Percentiles rank a stretch among this genome's conserved stretches.
phyloP scores from a whole-genome alignment of 169 alveolate genomes.

The Cystoisospora suis region DNA sequence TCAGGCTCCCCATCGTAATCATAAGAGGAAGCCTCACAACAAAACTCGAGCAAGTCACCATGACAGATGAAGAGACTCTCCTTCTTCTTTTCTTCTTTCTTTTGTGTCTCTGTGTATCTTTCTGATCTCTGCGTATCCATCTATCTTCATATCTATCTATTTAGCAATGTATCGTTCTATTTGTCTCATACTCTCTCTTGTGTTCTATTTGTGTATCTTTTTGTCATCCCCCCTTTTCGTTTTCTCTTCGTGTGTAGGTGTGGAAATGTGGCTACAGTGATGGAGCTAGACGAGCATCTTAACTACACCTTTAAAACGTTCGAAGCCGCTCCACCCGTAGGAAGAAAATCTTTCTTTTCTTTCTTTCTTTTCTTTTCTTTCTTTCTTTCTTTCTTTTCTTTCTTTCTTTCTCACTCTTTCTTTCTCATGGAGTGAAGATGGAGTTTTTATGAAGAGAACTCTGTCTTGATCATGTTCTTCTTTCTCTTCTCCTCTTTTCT shows the following conservation, averaged over 20 bases:
- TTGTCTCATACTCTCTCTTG: neutral
- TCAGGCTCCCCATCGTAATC: too few relatives aligned
- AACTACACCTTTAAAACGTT: slow-evolving; percentile 81
- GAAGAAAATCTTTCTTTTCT: neutral
- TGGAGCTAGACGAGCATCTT: slow-evolving; percentile 90
- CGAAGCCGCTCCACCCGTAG: slow-evolving; percentile 83
- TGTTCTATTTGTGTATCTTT: neutral
- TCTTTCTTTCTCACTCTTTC: neutral
- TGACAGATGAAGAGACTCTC: too few relatives aligned
- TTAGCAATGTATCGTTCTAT: neutral
- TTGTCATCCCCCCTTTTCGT: neutral
- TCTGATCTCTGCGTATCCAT: too few relatives aligned
- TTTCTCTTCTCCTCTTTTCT: neutral
- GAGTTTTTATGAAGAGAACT: neutral
- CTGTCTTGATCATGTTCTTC: neutral
- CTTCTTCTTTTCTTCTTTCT: too few relatives aligned
- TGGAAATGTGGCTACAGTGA: slow-evolving; percentile 90
- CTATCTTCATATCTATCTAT: too few relatives aligned
- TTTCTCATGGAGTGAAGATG: neutral
- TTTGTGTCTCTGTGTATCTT: too few relatives aligned
- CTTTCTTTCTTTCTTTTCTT: neutral
- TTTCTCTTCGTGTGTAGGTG: slow-evolving; percentile 72
- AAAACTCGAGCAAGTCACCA: too few relatives aligned
- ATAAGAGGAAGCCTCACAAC: too few relatives aligned
- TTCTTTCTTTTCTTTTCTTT: neutral